phyloP scores from a whole-genome alignment of 2,329 filamentous ascomycete species.

The Nemania sp. region DNA sequence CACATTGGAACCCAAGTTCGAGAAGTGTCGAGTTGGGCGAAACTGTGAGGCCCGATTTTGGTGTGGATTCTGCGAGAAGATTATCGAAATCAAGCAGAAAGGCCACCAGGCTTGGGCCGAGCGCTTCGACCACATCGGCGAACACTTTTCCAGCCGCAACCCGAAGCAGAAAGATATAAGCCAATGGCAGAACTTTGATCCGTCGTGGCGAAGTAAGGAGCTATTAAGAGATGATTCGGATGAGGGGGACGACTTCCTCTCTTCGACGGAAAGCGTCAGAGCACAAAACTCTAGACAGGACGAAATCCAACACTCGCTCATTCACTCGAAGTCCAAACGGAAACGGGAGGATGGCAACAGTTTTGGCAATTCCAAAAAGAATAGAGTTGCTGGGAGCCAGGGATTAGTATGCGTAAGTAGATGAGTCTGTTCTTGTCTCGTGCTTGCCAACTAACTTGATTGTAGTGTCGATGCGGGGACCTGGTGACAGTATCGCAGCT shows the following conservation, averaged over 20 bases:
- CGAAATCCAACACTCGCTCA: not conserved
- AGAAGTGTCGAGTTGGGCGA: constrained; percentile 63
- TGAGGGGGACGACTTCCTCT: constrained; percentile 21
- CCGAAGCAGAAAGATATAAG: constrained; percentile 50
- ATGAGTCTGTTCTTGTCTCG: constrained; percentile 2
- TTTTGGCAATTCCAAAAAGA: constrained; percentile 24
- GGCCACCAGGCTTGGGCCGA: constrained; percentile 61
- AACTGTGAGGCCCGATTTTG: constrained; percentile 73
- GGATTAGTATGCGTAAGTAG: constrained; percentile 23
- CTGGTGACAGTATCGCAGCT: constrained; percentile 14
- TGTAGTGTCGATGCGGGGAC: constrained; percentile 22
- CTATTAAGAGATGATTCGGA: constrained; percentile 26
- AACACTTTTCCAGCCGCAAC: constrained; percentile 65
- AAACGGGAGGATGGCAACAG: constrained; percentile 30
- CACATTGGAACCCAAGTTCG: constrained; percentile 50
- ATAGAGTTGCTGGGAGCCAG: constrained; percentile 7
- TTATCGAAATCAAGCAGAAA: constrained; percentile 56
- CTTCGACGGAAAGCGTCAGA: constrained; percentile 22
- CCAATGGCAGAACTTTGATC: constrained; percentile 58
- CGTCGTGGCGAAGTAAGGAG: constrained; percentile 26
- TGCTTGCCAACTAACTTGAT: constrained; percentile 13
- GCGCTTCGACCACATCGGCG: constrained; percentile 73
- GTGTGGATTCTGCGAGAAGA: constrained; percentile 79
- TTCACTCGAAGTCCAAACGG: constrained; percentile 28
- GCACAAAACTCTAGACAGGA: not conserved